Evolutionary conservation across 257 asterid species (phyloP), one percentile per base, ranked within the genome.

Genomic region (Henckelia pumila): DNA sequence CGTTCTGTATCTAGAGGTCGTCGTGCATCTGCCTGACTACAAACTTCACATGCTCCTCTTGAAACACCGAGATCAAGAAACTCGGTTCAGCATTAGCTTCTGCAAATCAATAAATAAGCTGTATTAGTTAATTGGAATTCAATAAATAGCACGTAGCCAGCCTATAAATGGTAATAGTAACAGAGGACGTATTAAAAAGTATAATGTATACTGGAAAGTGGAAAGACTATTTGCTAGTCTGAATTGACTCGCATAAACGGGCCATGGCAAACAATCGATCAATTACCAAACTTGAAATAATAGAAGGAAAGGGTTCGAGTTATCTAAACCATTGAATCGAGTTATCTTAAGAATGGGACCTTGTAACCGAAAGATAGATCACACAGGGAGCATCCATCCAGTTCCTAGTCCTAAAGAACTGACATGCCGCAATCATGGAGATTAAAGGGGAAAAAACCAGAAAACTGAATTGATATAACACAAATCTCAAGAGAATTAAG

Each of bases 31-130:
- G 59, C 74, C 22, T 10, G 24, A 23, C 69, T 67, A 11, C 56
- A 30, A 40, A 35, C 25, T 40, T 59, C 60, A 68, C 61, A 24
- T 58, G 28, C 30, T 28, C 56, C 73, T 49, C 60, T 14, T 28
- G 76, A 59, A 37, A 70, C 72, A 67, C 70, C 66, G 3, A 49
- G 49, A 35, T 29, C 67, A 69, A 63, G 21, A 62, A 37, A 69
- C 68, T 0, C 16, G 32, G 32, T 17, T 70, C 68, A 58, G 40
- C 71, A 63, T 26, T 20, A 35, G 33, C 82, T 67, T 53, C 87
- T 82, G 82, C 73, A 76, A 73, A 53, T 69, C 71, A 68, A 17
- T 5, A 24, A 68, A 17, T 5, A 24, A 16, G 28, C 57, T 26
- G 14, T 3, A 29, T 56, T 65, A 23, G 58, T 32, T 32, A 25